A percentile compares a stretch with the other conserved stretches of the same genome.
Evolutionary conservation across 1,284 basidiomycete genomes (phyloP).

Genomic region (Rhodotorula sp.): DNA sequence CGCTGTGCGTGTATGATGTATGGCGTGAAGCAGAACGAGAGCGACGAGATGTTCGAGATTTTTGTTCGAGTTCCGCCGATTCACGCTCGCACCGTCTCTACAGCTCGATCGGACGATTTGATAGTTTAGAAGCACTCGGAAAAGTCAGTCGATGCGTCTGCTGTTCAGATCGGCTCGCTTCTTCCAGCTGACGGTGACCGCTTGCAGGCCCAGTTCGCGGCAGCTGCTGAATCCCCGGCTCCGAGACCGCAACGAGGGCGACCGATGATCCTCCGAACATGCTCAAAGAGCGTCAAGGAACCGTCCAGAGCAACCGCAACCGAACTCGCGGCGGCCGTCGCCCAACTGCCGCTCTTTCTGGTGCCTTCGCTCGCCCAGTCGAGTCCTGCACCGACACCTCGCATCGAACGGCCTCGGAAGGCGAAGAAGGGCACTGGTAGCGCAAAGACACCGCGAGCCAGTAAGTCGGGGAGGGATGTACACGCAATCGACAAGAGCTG

Average conservation of each 20-base stretch:
- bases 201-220: not conserved
- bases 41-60: not conserved
- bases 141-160: not conserved
- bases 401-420: no score
- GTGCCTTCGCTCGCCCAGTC: constrained; percentile 23
- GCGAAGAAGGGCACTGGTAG: no score
- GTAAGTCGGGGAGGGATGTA: no score
- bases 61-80: no score
- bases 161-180: not conserved
- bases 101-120: not conserved
- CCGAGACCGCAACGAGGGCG: no score
- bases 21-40: not conserved
- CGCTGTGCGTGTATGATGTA: not conserved
- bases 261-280: constrained; percentile 20
- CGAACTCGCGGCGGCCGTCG: constrained; percentile 17
- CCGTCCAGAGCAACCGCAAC: not conserved
- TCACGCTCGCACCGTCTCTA: not conserved
- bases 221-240: not conserved
- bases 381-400: not conserved
- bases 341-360: constrained; percentile 24
- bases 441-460: no score
- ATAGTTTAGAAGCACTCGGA: no score
- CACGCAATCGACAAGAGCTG: no score
- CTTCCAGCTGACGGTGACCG: not conserved
- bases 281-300: not conserved